Conservation (phyloP, 1,139 yeast species). For the Tardiomyces depauwii region DNA sequence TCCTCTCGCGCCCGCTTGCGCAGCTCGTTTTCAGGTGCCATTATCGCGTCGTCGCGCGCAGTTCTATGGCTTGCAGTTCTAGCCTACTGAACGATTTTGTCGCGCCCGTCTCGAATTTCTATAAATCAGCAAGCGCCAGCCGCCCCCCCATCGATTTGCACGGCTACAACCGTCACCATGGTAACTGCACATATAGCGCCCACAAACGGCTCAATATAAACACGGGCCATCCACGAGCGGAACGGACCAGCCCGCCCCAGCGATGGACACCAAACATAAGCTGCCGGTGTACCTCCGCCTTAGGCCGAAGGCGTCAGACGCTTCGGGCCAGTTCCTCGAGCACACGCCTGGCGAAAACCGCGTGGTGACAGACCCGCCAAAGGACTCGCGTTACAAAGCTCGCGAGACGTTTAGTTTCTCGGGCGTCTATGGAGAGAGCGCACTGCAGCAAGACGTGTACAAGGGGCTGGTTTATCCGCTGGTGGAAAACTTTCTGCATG, state of each 20-base stretch:
- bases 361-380: conserved; percentile 10
- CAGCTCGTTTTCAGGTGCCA: neutral
- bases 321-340: conserved; percentile 1
- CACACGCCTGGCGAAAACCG: neutral
- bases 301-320: conserved; percentile 20
- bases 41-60: conserved; percentile 3
- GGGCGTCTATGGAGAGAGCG: conserved; percentile 23
- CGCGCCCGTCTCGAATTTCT: no score
- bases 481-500: conserved; percentile 22
- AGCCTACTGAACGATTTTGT: no score
- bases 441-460: conserved; percentile 24
- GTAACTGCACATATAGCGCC: no score
- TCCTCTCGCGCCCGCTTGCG: neutral
- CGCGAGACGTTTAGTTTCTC: conserved; percentile 24
- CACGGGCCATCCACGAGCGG: no score
- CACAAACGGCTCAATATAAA: no score
- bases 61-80: no score
- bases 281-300: conserved; percentile 28
- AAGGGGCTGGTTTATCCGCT: conserved; percentile 21
- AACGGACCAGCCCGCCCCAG: no score
- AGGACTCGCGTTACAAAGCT: conserved; percentile 18
- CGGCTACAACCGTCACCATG: no score
- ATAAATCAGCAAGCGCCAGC: neutral
- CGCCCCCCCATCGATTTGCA: no score
- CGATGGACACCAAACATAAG: conserved; percentile 3